These are phyloP conservation scores for Cytospora piceae DNA, from an alignment of 2,329 filamentous ascomycete genomes.

Conservation along the genomic window DNA sequence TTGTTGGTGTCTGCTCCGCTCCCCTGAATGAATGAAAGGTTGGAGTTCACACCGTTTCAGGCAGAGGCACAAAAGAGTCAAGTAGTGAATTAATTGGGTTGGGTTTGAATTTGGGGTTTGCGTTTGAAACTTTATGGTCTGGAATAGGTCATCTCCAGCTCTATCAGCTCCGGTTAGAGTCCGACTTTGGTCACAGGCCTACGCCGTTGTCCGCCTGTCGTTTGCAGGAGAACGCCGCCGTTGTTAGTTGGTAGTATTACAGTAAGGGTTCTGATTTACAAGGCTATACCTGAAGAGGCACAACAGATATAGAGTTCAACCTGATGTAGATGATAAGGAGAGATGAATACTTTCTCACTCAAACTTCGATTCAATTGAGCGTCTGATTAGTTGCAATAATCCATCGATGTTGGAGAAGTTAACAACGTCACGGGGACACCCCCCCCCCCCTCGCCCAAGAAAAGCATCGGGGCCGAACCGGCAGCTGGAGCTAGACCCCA, in stretches of 20 bases:
- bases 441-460: background rate
- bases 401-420: background rate
- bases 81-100: background rate
- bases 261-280: too few species aligned
- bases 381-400: too few species aligned
- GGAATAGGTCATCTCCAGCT: background rate
- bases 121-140: too few species aligned
- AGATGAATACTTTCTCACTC: too few species aligned
- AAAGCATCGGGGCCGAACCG: constrained; percentile 19
- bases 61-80: background rate
- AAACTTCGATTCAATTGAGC: too few species aligned
- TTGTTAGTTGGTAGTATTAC: too few species aligned
- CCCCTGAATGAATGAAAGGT: background rate
- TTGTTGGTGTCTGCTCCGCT: background rate
- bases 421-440: background rate
- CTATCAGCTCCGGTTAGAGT: background rate
- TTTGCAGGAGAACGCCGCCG: background rate
- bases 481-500: constrained; percentile 10
- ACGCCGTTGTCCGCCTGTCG: constrained; percentile 13
- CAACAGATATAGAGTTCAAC: too few species aligned
- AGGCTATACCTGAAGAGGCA: too few species aligned
- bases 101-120: background rate
- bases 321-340: too few species aligned
- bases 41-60: background rate
- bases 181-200: background rate